Base-by-base conservation (phyloP, 768 basidiomycete species). In the Kwoniella sp. region DNA sequence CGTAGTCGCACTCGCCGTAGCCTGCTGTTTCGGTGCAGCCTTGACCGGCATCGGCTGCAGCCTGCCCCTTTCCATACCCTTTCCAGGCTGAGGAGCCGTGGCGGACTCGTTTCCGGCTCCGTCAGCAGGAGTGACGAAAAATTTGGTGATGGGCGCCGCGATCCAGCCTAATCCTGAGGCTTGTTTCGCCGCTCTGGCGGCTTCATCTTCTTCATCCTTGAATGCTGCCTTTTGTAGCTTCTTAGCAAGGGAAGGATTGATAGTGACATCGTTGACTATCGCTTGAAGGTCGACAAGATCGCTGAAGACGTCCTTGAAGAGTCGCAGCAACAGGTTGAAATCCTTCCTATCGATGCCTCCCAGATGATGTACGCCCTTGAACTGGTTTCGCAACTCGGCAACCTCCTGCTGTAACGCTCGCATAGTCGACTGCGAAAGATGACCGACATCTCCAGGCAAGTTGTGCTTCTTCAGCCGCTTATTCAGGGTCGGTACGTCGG, bases 381-480 rank as follows among this genome's bases (percentile, higher is more conserved):
- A 93, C 51, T 89, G 88, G 8, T 82, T 74, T 1, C 93, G 87
- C n/a, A 95, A 82, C 13, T 84, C 84, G 11, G 84, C 83, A 12
- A 87, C 84, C 57, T 99, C 95, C 26, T 84, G 81, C 15, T 92
- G 74, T 55, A 99, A 87, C 56, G 85, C 85, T 63, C 86, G 85
- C 64, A 98, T 84, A 0, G 93, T 96, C 26, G 86, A 86, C 51
- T 89, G 87, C 0, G 93, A 94, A 20, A 98, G 84, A 77, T 96
- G 90, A 30, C 87, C 86, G 30, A 97, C 85, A 70, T 96, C 93
- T 13, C 69, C 73, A 9, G 92, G 86, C 22, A 98, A 84, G 73
- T 93, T 87, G 71, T 97, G 94, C 61, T 93, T 89, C 81, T 92
- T 94, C 28, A 98, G 83, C 28, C 96, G 88, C 68, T 90, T 90